Evolutionary conservation across 164 flowering plant species (phyloP).

Genomic region (Liriodendron chinense): DNA sequence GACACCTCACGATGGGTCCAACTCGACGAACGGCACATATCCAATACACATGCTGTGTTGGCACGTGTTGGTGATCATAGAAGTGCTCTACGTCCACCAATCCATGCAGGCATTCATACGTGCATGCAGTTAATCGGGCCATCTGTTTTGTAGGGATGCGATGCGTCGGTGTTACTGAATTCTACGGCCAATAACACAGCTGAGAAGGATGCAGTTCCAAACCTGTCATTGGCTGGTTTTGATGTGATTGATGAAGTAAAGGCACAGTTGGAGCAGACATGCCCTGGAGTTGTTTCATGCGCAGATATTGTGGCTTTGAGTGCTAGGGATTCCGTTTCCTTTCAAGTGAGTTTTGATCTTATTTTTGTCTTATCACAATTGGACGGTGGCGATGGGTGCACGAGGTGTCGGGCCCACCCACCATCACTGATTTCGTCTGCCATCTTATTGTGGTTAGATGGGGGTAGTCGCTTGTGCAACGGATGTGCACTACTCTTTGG

Average conservation of each 20-base stretch:
- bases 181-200: slow-evolving; percentile 26
- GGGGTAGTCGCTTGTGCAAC: too few relatives aligned
- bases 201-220: slow-evolving; percentile 41
- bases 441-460: too few relatives aligned
- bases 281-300: slow-evolving; percentile 57
- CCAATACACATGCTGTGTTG: too few relatives aligned
- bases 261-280: slow-evolving; percentile 25
- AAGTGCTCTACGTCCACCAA: too few relatives aligned
- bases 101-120: too few relatives aligned
- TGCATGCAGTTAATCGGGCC: not conserved
- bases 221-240: slow-evolving; percentile 33
- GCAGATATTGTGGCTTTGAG: slow-evolving; percentile 71
- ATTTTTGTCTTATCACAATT: not conserved
- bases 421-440: too few relatives aligned
- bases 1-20: too few relatives aligned
- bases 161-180: slow-evolving; percentile 45
- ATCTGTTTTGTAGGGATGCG: slow-evolving; percentile 44
- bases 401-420: too few relatives aligned
- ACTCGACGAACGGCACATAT: too few relatives aligned
- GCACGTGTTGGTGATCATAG: too few relatives aligned
- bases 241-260: slow-evolving; percentile 44
- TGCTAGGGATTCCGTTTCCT: slow-evolving; percentile 63
- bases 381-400: not conserved
- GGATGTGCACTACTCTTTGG: too few relatives aligned
- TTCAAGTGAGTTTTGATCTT: slow-evolving; percentile 29